Conservation (phyloP, 2,329 filamentous ascomycete genomes). For the Aspergillus ustus region DNA sequence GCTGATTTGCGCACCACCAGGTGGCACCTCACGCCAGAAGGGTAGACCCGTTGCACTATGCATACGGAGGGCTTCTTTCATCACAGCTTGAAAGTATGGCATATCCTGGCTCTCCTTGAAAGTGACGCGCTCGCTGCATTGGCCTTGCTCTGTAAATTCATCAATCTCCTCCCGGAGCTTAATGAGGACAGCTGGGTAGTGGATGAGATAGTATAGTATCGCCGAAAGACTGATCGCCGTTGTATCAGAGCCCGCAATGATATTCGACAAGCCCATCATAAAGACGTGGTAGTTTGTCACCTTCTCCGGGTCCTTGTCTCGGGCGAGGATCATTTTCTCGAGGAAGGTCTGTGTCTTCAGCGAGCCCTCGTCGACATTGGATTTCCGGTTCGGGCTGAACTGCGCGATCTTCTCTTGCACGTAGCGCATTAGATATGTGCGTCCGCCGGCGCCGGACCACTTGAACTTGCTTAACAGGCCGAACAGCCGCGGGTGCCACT, state of each 20-base stretch:
- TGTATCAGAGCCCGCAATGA: constrained; percentile 48
- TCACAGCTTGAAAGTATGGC: constrained; percentile 59
- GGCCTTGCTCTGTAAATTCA: constrained; percentile 26
- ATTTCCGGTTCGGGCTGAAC: constrained; percentile 25
- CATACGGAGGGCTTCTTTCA: constrained; percentile 59
- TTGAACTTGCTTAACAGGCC: constrained; percentile 34
- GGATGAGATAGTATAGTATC: constrained; percentile 52
- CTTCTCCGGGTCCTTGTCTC: constrained; percentile 48
- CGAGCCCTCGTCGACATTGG: background rate
- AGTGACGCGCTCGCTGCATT: constrained; percentile 33
- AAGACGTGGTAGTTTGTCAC: constrained; percentile 47
- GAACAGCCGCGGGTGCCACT: constrained; percentile 44
- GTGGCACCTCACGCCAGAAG: constrained; percentile 55
- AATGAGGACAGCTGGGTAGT: constrained; percentile 32
- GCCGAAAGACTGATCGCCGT: constrained; percentile 55
- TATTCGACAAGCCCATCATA: constrained; percentile 44
- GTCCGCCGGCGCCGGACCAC: constrained; percentile 36
- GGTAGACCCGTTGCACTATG: constrained; percentile 56
- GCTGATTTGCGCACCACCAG: constrained; percentile 49
- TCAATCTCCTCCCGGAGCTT: constrained; percentile 42
- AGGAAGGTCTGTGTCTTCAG: constrained; percentile 44
- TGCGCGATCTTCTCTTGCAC: constrained; percentile 38
- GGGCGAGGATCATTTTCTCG: constrained; percentile 48
- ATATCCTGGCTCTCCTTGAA: constrained; percentile 49
- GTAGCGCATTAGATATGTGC: constrained; percentile 39